These are phyloP conservation scores for Exophiala alcalophila DNA, from an alignment of 2,329 filamentous ascomycete genomes.

Conservation along the genomic window DNA sequence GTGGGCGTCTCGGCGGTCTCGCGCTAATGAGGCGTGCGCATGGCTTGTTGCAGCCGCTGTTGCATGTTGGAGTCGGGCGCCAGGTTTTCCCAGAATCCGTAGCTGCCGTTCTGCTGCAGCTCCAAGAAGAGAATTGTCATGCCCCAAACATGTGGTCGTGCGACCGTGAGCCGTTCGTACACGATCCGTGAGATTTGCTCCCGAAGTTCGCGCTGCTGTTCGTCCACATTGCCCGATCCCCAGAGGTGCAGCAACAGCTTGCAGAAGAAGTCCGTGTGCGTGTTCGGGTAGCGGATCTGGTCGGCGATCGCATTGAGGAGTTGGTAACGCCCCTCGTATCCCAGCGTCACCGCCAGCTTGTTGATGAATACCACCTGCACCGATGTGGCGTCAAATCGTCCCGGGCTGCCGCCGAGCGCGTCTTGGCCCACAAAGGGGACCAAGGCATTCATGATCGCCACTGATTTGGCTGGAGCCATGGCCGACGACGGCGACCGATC, in stretches of 20 bases:
- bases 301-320: slow-evolving; percentile 82
- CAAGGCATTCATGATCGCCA: slow-evolving; percentile 70
- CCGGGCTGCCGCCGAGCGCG: slow-evolving; percentile 58
- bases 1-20: too few relatives aligned
- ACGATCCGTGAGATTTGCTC: slow-evolving; percentile 88
- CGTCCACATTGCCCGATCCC: slow-evolving; percentile 58
- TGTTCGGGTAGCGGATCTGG: slow-evolving; percentile 85
- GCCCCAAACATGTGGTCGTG: slow-evolving; percentile 94
- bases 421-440: slow-evolving; percentile 77
- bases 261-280: slow-evolving; percentile 89
- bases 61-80: slow-evolving; percentile 20
- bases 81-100: slow-evolving; percentile 74
- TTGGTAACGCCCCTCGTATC: slow-evolving; percentile 77
- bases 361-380: slow-evolving; percentile 70
- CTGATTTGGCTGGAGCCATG: slow-evolving; percentile 17
- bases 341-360: slow-evolving; percentile 70
- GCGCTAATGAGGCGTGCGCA: slow-evolving; percentile 19
- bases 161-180: slow-evolving; percentile 80
- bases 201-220: slow-evolving; percentile 76
- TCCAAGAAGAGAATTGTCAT: slow-evolving; percentile 84
- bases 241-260: slow-evolving; percentile 82
- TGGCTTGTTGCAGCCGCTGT: slow-evolving; percentile 27
- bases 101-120: slow-evolving; percentile 85
- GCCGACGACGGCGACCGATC: slow-evolving; percentile 3
- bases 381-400: slow-evolving; percentile 62